Evolutionary conservation across 2,329 filamentous ascomycete species (phyloP).

Genomic region (Colletotrichum lini): DNA sequence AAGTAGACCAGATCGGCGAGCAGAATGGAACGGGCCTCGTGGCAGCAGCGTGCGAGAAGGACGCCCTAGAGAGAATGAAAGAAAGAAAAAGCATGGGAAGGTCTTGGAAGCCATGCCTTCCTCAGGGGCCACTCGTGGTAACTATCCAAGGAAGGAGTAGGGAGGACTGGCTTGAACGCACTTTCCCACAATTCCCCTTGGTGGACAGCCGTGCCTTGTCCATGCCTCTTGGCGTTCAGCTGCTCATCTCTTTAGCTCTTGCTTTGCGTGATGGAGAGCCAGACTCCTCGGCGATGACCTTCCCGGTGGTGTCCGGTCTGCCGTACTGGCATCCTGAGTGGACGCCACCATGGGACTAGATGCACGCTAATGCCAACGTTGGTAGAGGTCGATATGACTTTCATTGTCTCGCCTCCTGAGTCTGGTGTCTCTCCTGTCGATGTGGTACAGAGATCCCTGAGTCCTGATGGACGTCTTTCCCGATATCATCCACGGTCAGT

Average conservation of each 20-base stretch:
- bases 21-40: slow-evolving; percentile 19
- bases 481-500: not conserved
- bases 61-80: slow-evolving; percentile 9
- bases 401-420: not conserved
- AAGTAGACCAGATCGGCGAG: slow-evolving; percentile 20
- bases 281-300: slow-evolving; percentile 1
- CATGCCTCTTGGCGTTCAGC: slow-evolving; percentile 2
- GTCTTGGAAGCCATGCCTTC: slow-evolving; percentile 15
- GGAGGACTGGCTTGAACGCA: not conserved
- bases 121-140: not conserved
- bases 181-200: slow-evolving; percentile 17
- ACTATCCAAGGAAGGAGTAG: not conserved
- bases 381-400: slow-evolving; percentile 1
- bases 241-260: slow-evolving; percentile 8
- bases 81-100: slow-evolving; percentile 11
- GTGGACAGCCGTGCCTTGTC: slow-evolving; percentile 18
- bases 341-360: slow-evolving; percentile 29
- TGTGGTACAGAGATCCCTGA: not conserved
- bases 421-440: not conserved
- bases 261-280: not conserved
- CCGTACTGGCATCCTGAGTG: slow-evolving; percentile 22
- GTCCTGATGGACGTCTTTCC: not conserved
- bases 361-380: slow-evolving; percentile 26
- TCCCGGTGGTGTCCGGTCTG: not conserved
- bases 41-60: slow-evolving; percentile 34